Base-by-base conservation (phyloP, 2,329 filamentous ascomycete species). In the Xylaria sp. region DNA sequence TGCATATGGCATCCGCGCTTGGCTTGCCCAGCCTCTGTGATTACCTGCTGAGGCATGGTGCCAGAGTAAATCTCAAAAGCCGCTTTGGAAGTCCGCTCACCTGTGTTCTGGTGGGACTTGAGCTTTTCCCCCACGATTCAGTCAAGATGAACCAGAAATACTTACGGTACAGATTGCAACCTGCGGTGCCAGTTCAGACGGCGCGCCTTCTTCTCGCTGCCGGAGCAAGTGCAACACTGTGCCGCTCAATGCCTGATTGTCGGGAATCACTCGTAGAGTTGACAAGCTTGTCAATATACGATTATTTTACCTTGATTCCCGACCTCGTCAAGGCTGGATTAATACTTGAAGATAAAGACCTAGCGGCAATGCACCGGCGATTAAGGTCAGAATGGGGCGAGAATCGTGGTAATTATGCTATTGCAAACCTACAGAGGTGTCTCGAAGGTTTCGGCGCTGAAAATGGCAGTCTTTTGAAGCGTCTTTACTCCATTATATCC, bases 1-100 rank as follows among this genome's bases (percentile, higher is more conserved):
- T 61, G 3, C 51, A 61, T 31, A 43, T 61, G 51, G 58, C 58
- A n/a, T 35, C 58, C 11, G 2, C 43, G 9, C 42, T 61, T n/a
- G 51, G 51, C 15, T 35, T 56, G 25, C 43, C 51, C 1, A 43
- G 15, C n/a, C 21, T 61, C 2, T 61, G 51, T 28, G 21, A 31
- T 14, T 17, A 40, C 35, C 43, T 61, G 5, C 25, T 61, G 9
- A 40, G 21, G n/a, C 21, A 31, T 1, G 57, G 57, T 17, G 42
- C 51, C 6, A 49, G 35, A 55, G 50, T 55, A 17, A 50, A 61
- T 51, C 50, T 54, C 19, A n/a, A 21, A 23, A 61, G 58, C 35
- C 51, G 43, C 15, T 56, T 42, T 12, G 50, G 58, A 8, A 61
- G 42, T 12, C 58, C 58, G 11, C 50, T 61, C 2, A 42, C 50